These are phyloP conservation scores for Solanum pennellii DNA, from an alignment of 257 asterid genomes.

Conservation along the genomic window DNA sequence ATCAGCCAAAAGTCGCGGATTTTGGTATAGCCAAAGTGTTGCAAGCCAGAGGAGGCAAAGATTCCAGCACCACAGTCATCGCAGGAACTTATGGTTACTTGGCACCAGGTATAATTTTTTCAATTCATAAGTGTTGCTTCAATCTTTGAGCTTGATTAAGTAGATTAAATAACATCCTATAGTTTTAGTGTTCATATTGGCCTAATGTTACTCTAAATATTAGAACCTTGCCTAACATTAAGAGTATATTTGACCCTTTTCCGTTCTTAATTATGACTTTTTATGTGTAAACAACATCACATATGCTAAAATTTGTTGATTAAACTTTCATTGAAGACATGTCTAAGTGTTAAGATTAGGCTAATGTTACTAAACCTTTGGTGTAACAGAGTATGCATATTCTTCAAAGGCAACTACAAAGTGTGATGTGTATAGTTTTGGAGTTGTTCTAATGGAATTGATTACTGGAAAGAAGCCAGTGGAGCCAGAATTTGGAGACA, in stretches of 20 bases:
- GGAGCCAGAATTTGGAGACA: conserved; percentile 82
- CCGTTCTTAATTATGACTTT: not conserved
- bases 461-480: conserved; percentile 88
- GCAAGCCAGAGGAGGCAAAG: conserved; percentile 66
- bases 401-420: conserved; percentile 85
- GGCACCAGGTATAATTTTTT: conserved; percentile 59
- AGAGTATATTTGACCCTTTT: not conserved
- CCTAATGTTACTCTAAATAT: not conserved
- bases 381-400: conserved; percentile 64
- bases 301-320: not conserved
- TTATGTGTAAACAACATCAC: not conserved
- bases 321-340: not conserved
- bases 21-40: conserved; percentile 88
- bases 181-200: not conserved
- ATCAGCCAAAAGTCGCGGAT: conserved; percentile 82
- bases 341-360: not conserved
- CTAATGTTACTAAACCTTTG: not conserved
- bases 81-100: conserved; percentile 97
- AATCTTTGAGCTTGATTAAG: not conserved
- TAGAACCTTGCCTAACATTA: not conserved
- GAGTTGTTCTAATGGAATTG: conserved; percentile 80
- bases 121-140: not conserved
- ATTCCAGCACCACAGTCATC: conserved; percentile 51
- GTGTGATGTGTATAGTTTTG: conserved; percentile 89
- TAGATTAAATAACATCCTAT: not conserved